A percentile compares a stretch with the other conserved stretches of the same genome.
These are phyloP conservation scores for Phytophthora syringae DNA, from an alignment of 352 stramenopile species.

Conservation along the genomic window DNA sequence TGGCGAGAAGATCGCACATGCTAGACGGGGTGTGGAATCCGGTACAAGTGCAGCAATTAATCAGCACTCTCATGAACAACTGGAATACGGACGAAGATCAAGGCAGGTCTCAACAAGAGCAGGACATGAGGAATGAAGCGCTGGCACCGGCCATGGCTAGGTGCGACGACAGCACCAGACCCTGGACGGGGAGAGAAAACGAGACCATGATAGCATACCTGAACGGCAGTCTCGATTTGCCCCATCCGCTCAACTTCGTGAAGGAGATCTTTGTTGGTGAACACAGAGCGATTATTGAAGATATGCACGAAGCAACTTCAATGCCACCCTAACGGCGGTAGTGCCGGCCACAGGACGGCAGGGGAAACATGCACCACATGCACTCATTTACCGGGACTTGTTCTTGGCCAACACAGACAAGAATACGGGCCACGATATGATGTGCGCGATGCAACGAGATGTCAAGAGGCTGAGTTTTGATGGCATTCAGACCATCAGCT, in stretches of 20 bases:
- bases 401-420: not conserved
- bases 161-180: not conserved
- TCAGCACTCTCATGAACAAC: not conserved
- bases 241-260: slow-evolving; percentile 5
- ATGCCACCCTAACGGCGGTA: not conserved
- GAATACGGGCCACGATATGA: not conserved
- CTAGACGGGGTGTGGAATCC: slow-evolving; percentile 7
- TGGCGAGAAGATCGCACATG: not conserved
- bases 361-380: not conserved
- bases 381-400: not conserved
- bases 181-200: slow-evolving; percentile 4
- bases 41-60: not conserved
- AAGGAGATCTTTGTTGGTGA: slow-evolving; percentile 3
- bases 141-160: not conserved
- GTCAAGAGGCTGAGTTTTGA: slow-evolving; percentile 5
- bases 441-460: slow-evolving; percentile 1
- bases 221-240: not conserved
- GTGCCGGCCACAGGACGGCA: not conserved
- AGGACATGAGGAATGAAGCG: not conserved
- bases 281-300: slow-evolving; percentile 1
- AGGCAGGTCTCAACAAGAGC: not conserved
- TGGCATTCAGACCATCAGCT: not conserved
- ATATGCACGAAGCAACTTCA: slow-evolving; percentile 6
- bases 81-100: not conserved
- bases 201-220: not conserved